These are phyloP conservation scores for Schizosaccharomyces cryophilus DNA, from an alignment of 805 yeast genomes.

Conservation along the genomic window DNA sequence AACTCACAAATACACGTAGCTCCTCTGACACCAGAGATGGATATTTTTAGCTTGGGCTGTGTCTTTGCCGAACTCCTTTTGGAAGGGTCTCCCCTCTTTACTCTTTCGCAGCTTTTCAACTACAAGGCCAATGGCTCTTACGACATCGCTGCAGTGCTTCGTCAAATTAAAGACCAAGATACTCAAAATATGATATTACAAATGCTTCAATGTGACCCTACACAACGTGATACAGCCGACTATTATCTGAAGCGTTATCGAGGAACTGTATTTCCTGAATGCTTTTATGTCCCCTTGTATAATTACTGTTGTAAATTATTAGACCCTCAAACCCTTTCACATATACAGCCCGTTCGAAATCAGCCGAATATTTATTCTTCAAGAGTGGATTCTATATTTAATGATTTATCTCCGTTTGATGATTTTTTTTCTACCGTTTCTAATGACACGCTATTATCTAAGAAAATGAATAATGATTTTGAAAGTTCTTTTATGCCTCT, in stretches of 20 bases:
- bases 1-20: conserved; percentile 12
- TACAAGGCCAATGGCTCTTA: conserved; percentile 43
- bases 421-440: background rate
- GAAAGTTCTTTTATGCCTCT: no score
- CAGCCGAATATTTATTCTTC: no score
- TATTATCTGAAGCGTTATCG: conserved; percentile 27
- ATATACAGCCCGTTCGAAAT: background rate
- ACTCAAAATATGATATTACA: conserved; percentile 30
- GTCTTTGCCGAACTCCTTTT: conserved; percentile 68
- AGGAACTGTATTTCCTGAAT: conserved; percentile 8
- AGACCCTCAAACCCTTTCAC: background rate
- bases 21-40: conserved; percentile 39
- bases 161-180: conserved; percentile 21
- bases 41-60: conserved; percentile 63
- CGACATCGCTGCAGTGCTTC: conserved; percentile 23
- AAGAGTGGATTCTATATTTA: no score
- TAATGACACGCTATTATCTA: background rate
- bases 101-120: conserved; percentile 66
- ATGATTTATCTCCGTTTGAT: background rate
- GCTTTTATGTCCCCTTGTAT: conserved; percentile 26
- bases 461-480: no score
- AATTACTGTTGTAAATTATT: conserved; percentile 20
- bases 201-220: conserved; percentile 44
- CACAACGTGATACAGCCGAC: conserved; percentile 29
- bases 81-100: conserved; percentile 71